These are phyloP conservation scores for Protomyces inundatus DNA, from an alignment of 1,139 yeast species.

Conservation along the genomic window DNA sequence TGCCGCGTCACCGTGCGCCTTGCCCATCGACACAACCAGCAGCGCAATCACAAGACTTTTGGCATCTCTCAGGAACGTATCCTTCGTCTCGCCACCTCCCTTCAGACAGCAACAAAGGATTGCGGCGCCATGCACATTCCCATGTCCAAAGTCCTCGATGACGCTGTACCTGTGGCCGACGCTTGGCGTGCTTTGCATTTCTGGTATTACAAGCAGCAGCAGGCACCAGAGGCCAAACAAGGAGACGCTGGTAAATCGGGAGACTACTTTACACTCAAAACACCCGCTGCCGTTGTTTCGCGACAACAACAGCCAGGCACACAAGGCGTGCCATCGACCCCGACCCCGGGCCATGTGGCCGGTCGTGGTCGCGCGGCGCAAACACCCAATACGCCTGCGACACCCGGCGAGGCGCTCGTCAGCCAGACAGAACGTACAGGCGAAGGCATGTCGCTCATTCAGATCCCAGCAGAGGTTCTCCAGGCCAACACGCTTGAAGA, in stretches of 20 bases:
- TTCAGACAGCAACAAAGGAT: conserved; percentile 24
- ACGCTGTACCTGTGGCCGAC: neutral
- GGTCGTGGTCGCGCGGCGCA: neutral
- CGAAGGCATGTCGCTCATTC: conserved; percentile 24
- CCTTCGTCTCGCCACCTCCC: conserved; percentile 23
- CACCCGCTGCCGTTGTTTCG: neutral
- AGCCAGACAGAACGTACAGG: neutral
- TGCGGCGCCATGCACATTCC: conserved; percentile 5
- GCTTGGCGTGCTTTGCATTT: conserved; percentile 13
- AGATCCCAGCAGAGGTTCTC: conserved; percentile 15
- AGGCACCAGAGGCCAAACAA: neutral
- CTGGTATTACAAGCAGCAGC: conserved; percentile 4
- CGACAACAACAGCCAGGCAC: neutral
- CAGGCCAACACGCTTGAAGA: conserved; percentile 10
- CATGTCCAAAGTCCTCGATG: conserved; percentile 6
- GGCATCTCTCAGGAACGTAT: conserved; percentile 27
- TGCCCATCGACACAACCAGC: conserved; percentile 47
- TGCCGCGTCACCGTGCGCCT: conserved; percentile 58
- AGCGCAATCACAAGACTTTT: conserved; percentile 27
- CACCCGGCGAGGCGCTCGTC: neutral
- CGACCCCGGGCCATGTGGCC: neutral
- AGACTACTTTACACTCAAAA: neutral
- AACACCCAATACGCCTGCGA: neutral
- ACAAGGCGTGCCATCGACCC: neutral
- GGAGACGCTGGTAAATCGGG: neutral